Percentiles rank a stretch among this genome's conserved stretches.
phyloP scores from a whole-genome alignment of 495 filamentous ascomycete species.

The Letharia columbiana region DNA sequence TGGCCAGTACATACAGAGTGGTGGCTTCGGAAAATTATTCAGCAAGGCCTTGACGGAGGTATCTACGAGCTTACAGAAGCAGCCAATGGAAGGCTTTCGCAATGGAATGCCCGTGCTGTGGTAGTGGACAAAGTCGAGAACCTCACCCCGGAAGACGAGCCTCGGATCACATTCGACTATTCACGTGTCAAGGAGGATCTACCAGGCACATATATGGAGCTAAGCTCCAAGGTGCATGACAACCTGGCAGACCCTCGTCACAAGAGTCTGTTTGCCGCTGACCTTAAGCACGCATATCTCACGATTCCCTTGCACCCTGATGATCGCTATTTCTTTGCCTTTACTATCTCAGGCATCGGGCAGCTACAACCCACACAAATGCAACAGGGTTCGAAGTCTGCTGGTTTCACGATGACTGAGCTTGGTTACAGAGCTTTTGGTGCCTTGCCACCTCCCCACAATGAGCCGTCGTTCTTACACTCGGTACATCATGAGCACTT shows the following conservation, averaged over 20 bases:
- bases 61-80: neutral
- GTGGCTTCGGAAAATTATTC: neutral
- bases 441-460: neutral
- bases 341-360: neutral
- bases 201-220: neutral
- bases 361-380: neutral
- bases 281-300: conserved; percentile 3
- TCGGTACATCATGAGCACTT: neutral
- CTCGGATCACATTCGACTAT: neutral
- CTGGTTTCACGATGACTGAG: neutral
- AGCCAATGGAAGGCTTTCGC: neutral
- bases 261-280: neutral
- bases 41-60: neutral
- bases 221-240: neutral
- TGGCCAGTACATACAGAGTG: conserved; percentile 2
- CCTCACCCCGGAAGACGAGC: neutral
- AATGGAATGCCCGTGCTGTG: neutral
- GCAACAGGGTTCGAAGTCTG: neutral
- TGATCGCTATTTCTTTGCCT: neutral
- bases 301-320: neutral
- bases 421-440: neutral
- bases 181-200: neutral
- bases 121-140: neutral
- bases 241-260: neutral
- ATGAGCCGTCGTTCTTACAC: neutral